phyloP scores from a whole-genome alignment of 495 filamentous ascomycete genomes.

The Aspergillus nidulans region DNA sequence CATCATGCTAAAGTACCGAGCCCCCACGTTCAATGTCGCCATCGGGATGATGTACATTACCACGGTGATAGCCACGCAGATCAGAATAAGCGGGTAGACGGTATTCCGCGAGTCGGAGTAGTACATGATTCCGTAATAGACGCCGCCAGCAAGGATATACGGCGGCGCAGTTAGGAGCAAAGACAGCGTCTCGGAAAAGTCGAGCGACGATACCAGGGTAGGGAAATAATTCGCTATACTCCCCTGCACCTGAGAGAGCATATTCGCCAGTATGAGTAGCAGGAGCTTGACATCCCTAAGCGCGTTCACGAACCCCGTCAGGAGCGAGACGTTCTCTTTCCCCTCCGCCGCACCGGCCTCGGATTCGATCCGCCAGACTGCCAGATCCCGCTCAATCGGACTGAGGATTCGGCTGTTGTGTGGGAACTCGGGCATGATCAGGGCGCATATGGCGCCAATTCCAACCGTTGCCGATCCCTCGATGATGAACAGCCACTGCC shows the following conservation, averaged over 20 bases:
- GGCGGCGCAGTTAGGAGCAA: slow-evolving; percentile 16
- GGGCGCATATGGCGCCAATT: slow-evolving; percentile 36
- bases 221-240: slow-evolving; percentile 21
- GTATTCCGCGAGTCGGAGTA: slow-evolving; percentile 26
- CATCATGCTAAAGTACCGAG: slow-evolving; percentile 27
- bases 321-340: slow-evolving; percentile 16
- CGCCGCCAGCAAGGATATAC: slow-evolving; percentile 20
- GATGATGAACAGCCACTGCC: slow-evolving; percentile 50
- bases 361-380: slow-evolving; percentile 29
- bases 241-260: not conserved
- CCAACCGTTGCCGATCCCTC: slow-evolving; percentile 32
- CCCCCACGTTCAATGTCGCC: slow-evolving; percentile 20
- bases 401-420: slow-evolving; percentile 25
- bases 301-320: slow-evolving; percentile 20
- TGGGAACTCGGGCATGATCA: slow-evolving; percentile 37
- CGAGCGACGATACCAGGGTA: slow-evolving; percentile 2
- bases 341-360: slow-evolving; percentile 27
- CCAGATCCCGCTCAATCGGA: slow-evolving; percentile 3
- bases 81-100: slow-evolving; percentile 21
- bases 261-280: slow-evolving; percentile 23
- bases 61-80: slow-evolving; percentile 19
- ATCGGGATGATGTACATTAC: slow-evolving; percentile 26
- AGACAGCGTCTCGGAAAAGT: slow-evolving; percentile 4
- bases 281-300: slow-evolving; percentile 1
- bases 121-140: slow-evolving; percentile 25